These are phyloP conservation scores for Escovopsis weberi DNA, from an alignment of 2,329 filamentous ascomycete genomes.

Conservation along the genomic window DNA sequence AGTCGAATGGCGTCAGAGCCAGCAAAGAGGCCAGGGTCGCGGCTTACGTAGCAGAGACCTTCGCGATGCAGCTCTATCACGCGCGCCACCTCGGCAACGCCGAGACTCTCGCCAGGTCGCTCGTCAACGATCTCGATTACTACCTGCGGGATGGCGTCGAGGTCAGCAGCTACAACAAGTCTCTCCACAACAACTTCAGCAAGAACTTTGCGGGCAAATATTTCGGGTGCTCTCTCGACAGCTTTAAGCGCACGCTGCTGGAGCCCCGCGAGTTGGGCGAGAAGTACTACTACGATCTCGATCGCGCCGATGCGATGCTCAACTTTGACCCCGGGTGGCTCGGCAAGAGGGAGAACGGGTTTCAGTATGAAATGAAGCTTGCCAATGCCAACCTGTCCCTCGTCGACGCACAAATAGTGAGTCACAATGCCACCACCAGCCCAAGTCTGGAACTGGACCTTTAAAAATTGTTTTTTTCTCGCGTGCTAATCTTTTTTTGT, in stretches of 20 bases:
- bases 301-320: constrained; percentile 62
- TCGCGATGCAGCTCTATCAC: constrained; percentile 83
- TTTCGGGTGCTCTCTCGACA: constrained; percentile 53
- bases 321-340: constrained; percentile 66
- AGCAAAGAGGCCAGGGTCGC: constrained; percentile 57
- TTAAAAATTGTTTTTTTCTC: too few relatives aligned
- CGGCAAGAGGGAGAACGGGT: constrained; percentile 54
- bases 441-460: too few relatives aligned
- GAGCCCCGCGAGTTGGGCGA: constrained; percentile 51
- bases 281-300: constrained; percentile 73
- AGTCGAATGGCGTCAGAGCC: constrained; percentile 39
- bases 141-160: constrained; percentile 64
- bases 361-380: constrained; percentile 65
- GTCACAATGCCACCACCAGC: constrained; percentile 12
- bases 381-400: constrained; percentile 86
- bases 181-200: constrained; percentile 71
- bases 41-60: constrained; percentile 70
- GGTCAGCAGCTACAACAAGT: constrained; percentile 73
- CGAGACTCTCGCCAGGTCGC: constrained; percentile 48
- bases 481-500: constrained; percentile 6
- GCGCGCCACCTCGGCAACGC: constrained; percentile 61
- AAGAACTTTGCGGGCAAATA: constrained; percentile 75
- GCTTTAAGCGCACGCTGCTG: constrained; percentile 65
- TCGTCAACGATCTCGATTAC: constrained; percentile 65
- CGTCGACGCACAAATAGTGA: constrained; percentile 79